Evolutionary conservation across 2,329 filamentous ascomycete species (phyloP).

Genomic region (Trichoderma pleuroti): DNA sequence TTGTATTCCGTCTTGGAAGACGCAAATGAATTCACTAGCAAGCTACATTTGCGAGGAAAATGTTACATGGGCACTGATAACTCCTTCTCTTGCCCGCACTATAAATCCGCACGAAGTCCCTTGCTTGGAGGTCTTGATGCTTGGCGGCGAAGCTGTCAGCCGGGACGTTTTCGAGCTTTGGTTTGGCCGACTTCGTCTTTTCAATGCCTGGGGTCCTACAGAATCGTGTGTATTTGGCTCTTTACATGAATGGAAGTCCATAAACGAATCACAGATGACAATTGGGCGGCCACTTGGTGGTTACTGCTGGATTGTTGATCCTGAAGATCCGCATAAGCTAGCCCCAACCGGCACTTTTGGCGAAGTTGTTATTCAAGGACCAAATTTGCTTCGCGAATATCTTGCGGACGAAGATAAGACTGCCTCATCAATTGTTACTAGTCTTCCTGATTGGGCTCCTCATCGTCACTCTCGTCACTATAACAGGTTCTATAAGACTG

Average conservation of each 20-base stretch:
- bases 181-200: constrained; percentile 15
- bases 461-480: not conserved
- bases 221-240: constrained; percentile 18
- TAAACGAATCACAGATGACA: constrained; percentile 11
- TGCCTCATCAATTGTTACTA: not conserved
- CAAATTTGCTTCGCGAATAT: constrained; percentile 17
- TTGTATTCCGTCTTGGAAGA: constrained; percentile 19
- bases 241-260: constrained; percentile 15
- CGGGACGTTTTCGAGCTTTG: constrained; percentile 18
- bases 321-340: constrained; percentile 1
- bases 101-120: constrained; percentile 23
- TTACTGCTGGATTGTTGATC: constrained; percentile 19
- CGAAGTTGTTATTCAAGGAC: constrained; percentile 17
- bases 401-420: constrained; percentile 7
- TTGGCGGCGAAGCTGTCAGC: constrained; percentile 18
- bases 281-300: constrained; percentile 15
- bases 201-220: constrained; percentile 17
- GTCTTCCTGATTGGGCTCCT: constrained; percentile 11
- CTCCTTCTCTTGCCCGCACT: constrained; percentile 15
- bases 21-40: constrained; percentile 10
- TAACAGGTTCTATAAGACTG: constrained; percentile 12
- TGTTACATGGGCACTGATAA: constrained; percentile 18
- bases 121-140: constrained; percentile 11
- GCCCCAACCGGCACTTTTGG: constrained; percentile 13
- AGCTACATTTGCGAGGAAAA: not conserved